A percentile compares a stretch with the other conserved stretches of the same genome.
Conservation (phyloP, 2,329 filamentous ascomycete species). For the Ilyonectria robusta region DNA sequence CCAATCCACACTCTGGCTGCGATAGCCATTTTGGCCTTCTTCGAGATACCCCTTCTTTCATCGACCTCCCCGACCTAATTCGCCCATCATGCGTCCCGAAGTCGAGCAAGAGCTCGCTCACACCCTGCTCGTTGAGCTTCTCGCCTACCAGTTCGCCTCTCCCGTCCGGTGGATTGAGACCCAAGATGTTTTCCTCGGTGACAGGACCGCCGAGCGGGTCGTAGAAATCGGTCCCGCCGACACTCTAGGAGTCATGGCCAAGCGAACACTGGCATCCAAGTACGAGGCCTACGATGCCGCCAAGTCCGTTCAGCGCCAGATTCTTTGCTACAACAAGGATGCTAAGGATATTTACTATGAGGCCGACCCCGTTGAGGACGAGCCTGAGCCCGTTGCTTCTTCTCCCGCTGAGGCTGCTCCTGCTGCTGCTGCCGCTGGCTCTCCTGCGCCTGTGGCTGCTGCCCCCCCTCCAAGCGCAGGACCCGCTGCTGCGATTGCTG, state of each 20-base stretch:
- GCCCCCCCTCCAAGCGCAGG: conserved; percentile 80
- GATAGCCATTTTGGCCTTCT: conserved; percentile 46
- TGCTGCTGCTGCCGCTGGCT: conserved; percentile 67
- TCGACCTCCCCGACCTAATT: conserved; percentile 44
- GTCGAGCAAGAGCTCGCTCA: conserved; percentile 99
- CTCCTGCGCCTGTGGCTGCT: conserved; percentile 69
- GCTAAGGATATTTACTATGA: conserved; percentile 99
- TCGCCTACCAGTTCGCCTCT: conserved; percentile 99
- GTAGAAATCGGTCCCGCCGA: conserved; percentile 98
- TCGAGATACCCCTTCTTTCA: conserved; percentile 50
- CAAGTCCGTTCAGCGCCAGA: conserved; percentile 95
- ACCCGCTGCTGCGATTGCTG: conserved; percentile 87
- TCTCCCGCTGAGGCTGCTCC: conserved; percentile 64
- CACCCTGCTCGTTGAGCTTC: conserved; percentile 96
- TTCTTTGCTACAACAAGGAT: conserved; percentile 99
- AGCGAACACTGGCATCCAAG: conserved; percentile 93
- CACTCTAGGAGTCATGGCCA: conserved; percentile 97
- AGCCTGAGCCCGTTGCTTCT: conserved; percentile 75
- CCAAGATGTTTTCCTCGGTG: conserved; percentile 98
- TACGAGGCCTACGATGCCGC: conserved; percentile 99
- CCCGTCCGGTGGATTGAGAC: conserved; percentile 99
- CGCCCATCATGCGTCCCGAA: conserved; percentile 90
- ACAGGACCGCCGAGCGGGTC: conserved; percentile 96
- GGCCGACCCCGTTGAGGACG: conserved; percentile 94
- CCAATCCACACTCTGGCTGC: conserved; percentile 42